These are phyloP conservation scores for Platanthera zijinensis DNA, from an alignment of 106 monocot genomes.

Conservation along the genomic window DNA sequence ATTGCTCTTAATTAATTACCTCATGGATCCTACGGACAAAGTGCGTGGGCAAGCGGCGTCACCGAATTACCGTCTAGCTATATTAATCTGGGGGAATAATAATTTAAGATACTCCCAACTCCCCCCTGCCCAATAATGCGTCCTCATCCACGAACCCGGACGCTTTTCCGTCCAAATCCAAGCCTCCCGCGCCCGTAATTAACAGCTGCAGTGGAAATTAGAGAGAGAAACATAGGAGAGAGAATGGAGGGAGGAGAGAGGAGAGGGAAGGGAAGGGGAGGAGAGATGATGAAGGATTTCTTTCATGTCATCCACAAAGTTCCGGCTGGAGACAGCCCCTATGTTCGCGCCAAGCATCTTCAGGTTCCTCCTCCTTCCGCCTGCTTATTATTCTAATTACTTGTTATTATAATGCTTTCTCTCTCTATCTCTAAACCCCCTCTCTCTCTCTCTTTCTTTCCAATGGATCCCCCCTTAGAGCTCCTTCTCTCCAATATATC, in stretches of 20 bases:
- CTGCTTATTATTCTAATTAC: not conserved
- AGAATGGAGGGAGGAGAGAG: not conserved
- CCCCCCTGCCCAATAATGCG: not conserved
- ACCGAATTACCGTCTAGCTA: too few relatives aligned
- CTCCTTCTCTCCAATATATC: too few relatives aligned
- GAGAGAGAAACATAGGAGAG: slow-evolving; percentile 1
- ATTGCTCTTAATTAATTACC: too few relatives aligned
- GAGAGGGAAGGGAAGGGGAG: not conserved
- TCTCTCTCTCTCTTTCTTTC: not conserved
- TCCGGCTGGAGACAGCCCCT: slow-evolving; percentile 20
- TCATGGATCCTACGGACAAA: too few relatives aligned
- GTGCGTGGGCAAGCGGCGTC: too few relatives aligned
- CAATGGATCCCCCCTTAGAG: too few relatives aligned
- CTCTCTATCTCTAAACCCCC: not conserved
- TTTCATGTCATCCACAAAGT: slow-evolving; percentile 24
- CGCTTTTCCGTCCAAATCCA: slow-evolving; percentile 6
- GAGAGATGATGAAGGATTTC: slow-evolving; percentile 8
- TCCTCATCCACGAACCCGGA: not conserved
- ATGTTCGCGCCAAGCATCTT: slow-evolving; percentile 21
- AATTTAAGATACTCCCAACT: not conserved
- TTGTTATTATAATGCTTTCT: not conserved
- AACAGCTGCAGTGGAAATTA: not conserved
- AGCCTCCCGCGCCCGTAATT: not conserved
- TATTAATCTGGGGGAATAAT: too few relatives aligned
- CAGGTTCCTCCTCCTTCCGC: not conserved